Base-by-base conservation (phyloP, 306 rosid species). In the Sophora flavescens region DNA sequence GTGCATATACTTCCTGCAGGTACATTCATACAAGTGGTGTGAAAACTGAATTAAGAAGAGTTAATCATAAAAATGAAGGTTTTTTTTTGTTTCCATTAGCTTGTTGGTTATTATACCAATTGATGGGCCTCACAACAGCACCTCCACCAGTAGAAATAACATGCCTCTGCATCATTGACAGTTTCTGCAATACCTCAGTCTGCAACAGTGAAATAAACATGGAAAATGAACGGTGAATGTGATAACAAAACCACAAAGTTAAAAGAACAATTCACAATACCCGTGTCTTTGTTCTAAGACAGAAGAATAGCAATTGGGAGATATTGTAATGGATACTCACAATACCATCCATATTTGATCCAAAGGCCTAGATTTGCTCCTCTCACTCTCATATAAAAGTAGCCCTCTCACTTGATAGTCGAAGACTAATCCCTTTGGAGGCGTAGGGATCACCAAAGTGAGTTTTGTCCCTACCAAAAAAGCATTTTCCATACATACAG, bases 71-170 rank as follows among this genome's bases (percentile, higher is more conserved):
- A 53, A 63, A 0, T 41, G 35, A 56, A 54, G 62, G 39, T n/a
- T n/a, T n/a, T n/a, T n/a, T n/a, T n/a, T n/a, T n/a, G n/a, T n/a
- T n/a, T n/a, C n/a, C 18, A 61, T 18, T 26, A 8, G 76, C 44
- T 33, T 57, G 73, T 68, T 66, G 53, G 18, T 3, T 59, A 4
- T 50, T 39, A 52, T 87, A 93, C 97, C 97, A 91, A 88, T 93
- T 93, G 80, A 89, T 82, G 3, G 92, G 89, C 80, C 92, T 86
- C 54, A 85, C 62, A 59, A 93, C 98, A 8, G 88, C 96, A 63
- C 97, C 98, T 74, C 98, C 98, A 35, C 98, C 97, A 15, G 97
- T 93, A 57, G 98, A 89, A 81, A 91, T 84, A 79, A 93, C 92
- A 48, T 79, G 74, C 42, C 57, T 85, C 44, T 61, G 79, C 96